Conservation (phyloP, 139 green algal genomes). For the Parachlorella kessleri region DNA sequence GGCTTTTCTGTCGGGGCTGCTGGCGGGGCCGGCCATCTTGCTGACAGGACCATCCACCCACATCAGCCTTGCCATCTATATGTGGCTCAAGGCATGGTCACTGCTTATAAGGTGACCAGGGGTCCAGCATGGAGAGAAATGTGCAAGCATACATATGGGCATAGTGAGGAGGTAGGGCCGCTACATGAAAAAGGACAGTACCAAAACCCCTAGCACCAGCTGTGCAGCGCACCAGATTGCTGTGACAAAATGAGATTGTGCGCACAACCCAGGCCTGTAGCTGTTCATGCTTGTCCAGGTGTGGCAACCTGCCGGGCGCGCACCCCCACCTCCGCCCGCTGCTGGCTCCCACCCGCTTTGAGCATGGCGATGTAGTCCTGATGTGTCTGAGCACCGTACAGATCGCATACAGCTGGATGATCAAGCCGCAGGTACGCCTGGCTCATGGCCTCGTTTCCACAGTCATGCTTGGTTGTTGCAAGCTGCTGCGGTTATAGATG, state of each 20-base stretch:
- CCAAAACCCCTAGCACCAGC: too few species aligned
- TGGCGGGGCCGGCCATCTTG: slow-evolving; percentile 84
- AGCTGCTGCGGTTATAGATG: too few species aligned
- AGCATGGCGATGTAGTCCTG: slow-evolving; percentile 84
- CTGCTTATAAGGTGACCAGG: slow-evolving; percentile 90
- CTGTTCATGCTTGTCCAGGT: slow-evolving; percentile 87
- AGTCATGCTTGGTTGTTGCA: not conserved
- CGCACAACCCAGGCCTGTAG: slow-evolving; percentile 71
- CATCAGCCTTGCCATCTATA: slow-evolving; percentile 86
- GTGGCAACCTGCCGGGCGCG: slow-evolving; percentile 72
- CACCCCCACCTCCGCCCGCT: too few species aligned
- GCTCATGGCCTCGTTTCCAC: not conserved
- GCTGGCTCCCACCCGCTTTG: slow-evolving; percentile 65
- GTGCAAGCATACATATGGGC: too few species aligned
- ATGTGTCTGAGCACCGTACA: slow-evolving; percentile 75
- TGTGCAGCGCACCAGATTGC: too few species aligned
- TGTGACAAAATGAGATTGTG: too few species aligned
- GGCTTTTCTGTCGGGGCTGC: slow-evolving; percentile 11
- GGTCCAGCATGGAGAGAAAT: too few species aligned
- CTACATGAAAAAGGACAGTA: too few species aligned
- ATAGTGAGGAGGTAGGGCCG: too few species aligned
- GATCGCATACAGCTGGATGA: slow-evolving; percentile 81
- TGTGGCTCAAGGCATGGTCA: slow-evolving; percentile 77
- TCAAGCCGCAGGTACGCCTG: slow-evolving; percentile 51
- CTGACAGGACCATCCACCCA: slow-evolving; percentile 71